Base-by-base conservation (phyloP, 805 yeast species). In the Schwanniomyces polymorphus region DNA sequence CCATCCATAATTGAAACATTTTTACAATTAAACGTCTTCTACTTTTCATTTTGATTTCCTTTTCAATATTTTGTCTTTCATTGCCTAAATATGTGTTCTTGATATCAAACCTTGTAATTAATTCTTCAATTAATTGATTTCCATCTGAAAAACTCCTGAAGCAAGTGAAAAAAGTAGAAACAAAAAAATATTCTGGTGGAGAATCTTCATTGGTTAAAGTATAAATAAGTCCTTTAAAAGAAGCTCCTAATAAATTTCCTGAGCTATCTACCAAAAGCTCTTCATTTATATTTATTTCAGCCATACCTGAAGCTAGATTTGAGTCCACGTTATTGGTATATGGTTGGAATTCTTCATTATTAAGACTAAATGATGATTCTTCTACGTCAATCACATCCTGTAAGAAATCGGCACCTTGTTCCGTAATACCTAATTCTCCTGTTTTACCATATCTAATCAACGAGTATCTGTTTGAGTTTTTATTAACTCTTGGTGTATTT, bases 1-100 rank as follows among this genome's bases (percentile, higher is more conserved):
- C 96, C 64, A 92, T 68, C 99, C 99, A 92, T 29, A 81, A 71
- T 61, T 83, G 87, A 60, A 91, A 80, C 63, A 86, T 75, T 53
- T 79, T 81, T 54, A 85, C 81, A 34, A 90, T 82, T 41, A 86
- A 66, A 50, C 82, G 80, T 59, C 92, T 72, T 61, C 94, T 76
- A 52, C 76, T 83, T 56, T 79, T 82, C 34, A 81, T 52, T 52
- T 57, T 63, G 8, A 70, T 60, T 41, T 68, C 72, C 29, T 49
- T 45, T 48, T 63, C 60, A 4, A 60, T 51, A 31, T 67, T 66
- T 6, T 45, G 47, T 4, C 48, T 46, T 4, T 39, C 38, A 2
- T 33, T 42, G 17, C 43, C 50, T 16, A 55, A 43, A 35, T 61
- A 66, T 3, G 70, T 67, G 34, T 60, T 64, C 4, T 66, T 67